A percentile compares a stretch with the other conserved stretches of the same genome.
These are phyloP conservation scores for Suhomyces taliae DNA, from an alignment of 1,139 yeast genomes.

Conservation along the genomic window DNA sequence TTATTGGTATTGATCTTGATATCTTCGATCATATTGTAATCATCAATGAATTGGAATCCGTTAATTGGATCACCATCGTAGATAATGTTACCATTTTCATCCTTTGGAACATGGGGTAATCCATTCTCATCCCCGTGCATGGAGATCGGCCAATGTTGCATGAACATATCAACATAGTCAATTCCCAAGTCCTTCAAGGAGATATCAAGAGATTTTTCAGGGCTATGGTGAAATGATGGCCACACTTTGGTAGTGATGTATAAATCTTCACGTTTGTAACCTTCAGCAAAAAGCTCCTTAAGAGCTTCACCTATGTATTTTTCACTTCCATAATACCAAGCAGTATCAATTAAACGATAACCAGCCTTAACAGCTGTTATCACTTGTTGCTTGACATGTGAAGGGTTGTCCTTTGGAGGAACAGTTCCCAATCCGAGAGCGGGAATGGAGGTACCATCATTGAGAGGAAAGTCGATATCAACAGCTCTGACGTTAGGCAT, in stretches of 20 bases:
- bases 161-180: slow-evolving; percentile 58
- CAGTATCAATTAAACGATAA: slow-evolving; percentile 43
- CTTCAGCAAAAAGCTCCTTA: slow-evolving; percentile 48
- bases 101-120: slow-evolving; percentile 34
- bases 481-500: slow-evolving; percentile 18
- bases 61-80: slow-evolving; percentile 43
- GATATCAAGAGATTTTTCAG: slow-evolving; percentile 37
- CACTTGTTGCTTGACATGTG: slow-evolving; percentile 37
- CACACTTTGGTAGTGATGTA: slow-evolving; percentile 65
- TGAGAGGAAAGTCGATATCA: slow-evolving; percentile 27
- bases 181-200: slow-evolving; percentile 44
- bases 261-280: slow-evolving; percentile 54
- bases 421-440: slow-evolving; percentile 44
- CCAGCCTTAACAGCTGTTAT: slow-evolving; percentile 43
- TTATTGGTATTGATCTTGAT: slow-evolving; percentile 32
- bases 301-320: slow-evolving; percentile 51
- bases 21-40: slow-evolving; percentile 50
- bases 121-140: slow-evolving; percentile 41
- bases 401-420: slow-evolving; percentile 31
- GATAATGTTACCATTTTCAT: slow-evolving; percentile 41
- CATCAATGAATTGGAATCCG: slow-evolving; percentile 43
- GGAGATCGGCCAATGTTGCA: slow-evolving; percentile 64
- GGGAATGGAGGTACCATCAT: slow-evolving; percentile 36
- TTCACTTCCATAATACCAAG: slow-evolving; percentile 53
- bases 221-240: slow-evolving; percentile 41